These are phyloP conservation scores for Fusarium drepaniforme DNA, from an alignment of 2,329 filamentous ascomycete genomes.

Conservation along the genomic window DNA sequence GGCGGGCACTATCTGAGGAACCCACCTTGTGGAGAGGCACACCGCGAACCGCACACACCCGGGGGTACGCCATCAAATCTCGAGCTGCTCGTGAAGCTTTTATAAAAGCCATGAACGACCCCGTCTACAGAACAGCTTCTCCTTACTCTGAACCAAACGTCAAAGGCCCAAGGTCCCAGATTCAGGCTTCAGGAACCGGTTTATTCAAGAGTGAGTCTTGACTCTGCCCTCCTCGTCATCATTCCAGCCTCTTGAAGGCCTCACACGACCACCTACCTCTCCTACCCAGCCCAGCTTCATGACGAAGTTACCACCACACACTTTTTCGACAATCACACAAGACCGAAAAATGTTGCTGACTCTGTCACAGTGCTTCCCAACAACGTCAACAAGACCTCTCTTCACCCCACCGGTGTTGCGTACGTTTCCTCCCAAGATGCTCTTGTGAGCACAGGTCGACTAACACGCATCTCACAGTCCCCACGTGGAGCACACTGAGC, in stretches of 20 bases:
- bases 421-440: slow-evolving; percentile 64
- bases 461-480: slow-evolving; percentile 68
- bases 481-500: slow-evolving; percentile 89
- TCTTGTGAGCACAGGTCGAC: slow-evolving; percentile 30
- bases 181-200: slow-evolving; percentile 52
- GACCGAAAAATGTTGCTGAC: slow-evolving; percentile 28
- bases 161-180: slow-evolving; percentile 55
- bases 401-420: slow-evolving; percentile 92
- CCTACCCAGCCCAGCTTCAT: slow-evolving; percentile 1
- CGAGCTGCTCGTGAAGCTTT: slow-evolving; percentile 47
- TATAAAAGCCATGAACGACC: slow-evolving; percentile 57
- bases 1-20: slow-evolving; percentile 44
- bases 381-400: slow-evolving; percentile 89
- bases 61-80: slow-evolving; percentile 38
- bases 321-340: slow-evolving; percentile 32
- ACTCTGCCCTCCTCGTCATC: slow-evolving; percentile 12
- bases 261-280: slow-evolving; percentile 24
- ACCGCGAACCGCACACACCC: slow-evolving; percentile 41
- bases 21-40: slow-evolving; percentile 42
- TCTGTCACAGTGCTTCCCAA: slow-evolving; percentile 62
- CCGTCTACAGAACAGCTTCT: slow-evolving; percentile 53
- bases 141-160: slow-evolving; percentile 54
- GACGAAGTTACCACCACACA: slow-evolving; percentile 9
- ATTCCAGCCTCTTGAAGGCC: slow-evolving; percentile 17
- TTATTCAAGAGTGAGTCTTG: slow-evolving; percentile 57